phyloP scores from a whole-genome alignment of 1,284 basidiomycete genomes.

The Schizophyllum amplum region DNA sequence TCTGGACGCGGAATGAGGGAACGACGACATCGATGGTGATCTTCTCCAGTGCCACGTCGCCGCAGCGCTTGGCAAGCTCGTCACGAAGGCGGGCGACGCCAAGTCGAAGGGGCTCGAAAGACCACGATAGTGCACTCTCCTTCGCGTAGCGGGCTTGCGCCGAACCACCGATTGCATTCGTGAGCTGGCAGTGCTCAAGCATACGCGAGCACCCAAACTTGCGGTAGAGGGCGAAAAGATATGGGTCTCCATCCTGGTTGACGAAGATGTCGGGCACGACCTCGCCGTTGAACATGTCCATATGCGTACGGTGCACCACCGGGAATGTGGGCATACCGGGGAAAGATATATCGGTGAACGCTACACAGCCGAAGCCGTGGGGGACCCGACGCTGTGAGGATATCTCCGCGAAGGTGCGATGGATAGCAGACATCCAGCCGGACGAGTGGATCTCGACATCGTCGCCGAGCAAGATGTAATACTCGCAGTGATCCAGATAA shows the following conservation, averaged over 20 bases:
- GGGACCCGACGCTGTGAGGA: conserved; percentile 24
- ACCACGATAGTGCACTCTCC: conserved; percentile 37
- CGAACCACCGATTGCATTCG: conserved; percentile 40
- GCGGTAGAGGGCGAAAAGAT: conserved; percentile 51
- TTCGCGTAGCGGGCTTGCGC: conserved; percentile 39
- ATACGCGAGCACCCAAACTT: conserved; percentile 44
- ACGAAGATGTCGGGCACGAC: conserved; percentile 45
- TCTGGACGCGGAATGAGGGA: conserved; percentile 47
- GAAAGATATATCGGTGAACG: conserved; percentile 47
- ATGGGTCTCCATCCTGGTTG: conserved; percentile 55
- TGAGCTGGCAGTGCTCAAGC: conserved; percentile 29
- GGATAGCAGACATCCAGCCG: conserved; percentile 41
- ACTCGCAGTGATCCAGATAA: conserved; percentile 40
- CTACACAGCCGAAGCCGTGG: conserved; percentile 46
- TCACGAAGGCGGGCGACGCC: conserved; percentile 28
- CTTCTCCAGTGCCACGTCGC: conserved; percentile 19
- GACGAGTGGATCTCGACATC: conserved; percentile 41
- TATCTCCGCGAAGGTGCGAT: conserved; percentile 30
- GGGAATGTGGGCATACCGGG: conserved; percentile 59
- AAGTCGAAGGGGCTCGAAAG: conserved; percentile 34
- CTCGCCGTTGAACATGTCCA: conserved; percentile 45
- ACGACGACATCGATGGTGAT: conserved; percentile 48
- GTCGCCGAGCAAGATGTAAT: conserved; percentile 48
- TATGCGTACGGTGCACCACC: conserved; percentile 42
- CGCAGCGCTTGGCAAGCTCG: conserved; percentile 25